These are phyloP conservation scores for Talaromyces ruber DNA, from an alignment of 495 filamentous ascomycete species.

Conservation along the genomic window DNA sequence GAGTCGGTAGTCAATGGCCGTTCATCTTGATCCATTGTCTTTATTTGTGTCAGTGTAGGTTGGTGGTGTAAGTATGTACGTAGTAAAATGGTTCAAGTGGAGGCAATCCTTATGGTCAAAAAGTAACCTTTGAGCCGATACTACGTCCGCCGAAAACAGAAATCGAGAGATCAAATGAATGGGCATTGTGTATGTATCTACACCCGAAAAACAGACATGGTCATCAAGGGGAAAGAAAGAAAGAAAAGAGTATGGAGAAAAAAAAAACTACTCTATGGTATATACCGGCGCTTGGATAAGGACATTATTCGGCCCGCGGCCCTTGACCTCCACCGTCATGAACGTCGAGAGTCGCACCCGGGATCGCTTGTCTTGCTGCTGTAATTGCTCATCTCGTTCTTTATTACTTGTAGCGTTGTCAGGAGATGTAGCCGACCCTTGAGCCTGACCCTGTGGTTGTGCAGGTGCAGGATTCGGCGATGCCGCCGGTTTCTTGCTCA, in stretches of 20 bases:
- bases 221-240: not conserved
- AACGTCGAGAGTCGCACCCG: constrained; percentile 76
- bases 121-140: no score
- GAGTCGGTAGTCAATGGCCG: no score
- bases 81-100: no score
- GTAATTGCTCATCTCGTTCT: constrained; percentile 22
- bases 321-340: constrained; percentile 73
- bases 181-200: not conserved
- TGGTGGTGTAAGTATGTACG: no score
- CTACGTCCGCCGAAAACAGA: no score
- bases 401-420: constrained; percentile 16
- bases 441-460: constrained; percentile 1
- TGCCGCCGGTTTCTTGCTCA: constrained; percentile 24
- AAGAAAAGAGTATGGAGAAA: not conserved
- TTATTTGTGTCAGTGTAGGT: no score
- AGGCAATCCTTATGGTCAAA: no score
- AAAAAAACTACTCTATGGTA: constrained; percentile 28
- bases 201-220: not conserved
- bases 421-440: constrained; percentile 10
- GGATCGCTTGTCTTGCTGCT: constrained; percentile 11
- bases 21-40: no score
- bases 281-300: constrained; percentile 90
- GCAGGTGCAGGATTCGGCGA: constrained; percentile 9
- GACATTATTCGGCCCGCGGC: constrained; percentile 53
- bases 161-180: not conserved